Base-by-base conservation (phyloP, 345 rosid genomes). In the Nephelium lappaceum region DNA sequence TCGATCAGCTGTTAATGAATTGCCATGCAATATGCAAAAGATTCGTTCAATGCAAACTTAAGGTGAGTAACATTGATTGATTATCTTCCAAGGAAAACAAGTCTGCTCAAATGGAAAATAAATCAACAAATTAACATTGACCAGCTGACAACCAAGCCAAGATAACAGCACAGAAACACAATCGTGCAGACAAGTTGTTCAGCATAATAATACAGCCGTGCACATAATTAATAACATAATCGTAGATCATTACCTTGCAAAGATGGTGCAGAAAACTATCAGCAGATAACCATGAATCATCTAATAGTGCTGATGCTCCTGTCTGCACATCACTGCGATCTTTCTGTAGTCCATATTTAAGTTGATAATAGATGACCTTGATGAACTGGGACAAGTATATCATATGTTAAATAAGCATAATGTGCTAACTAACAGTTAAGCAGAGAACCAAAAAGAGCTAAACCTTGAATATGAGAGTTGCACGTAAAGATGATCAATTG, bases 181-280 rank as follows among this genome's bases (percentile, higher is more conserved):
- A 43, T 73, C 23, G 14, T 72, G 23, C 64, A 58, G 73, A 80
- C 62, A 72, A 72, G 61, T 70, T 21, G 9, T 24, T 23, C 66
- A 74, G 38, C 19, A 42, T 36, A 31, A 62, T 45, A 42, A 63
- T 42, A n/a, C 67, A 57, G 43, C 71, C 47, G 15, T 38, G 21
- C 62, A 58, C 67, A 67, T 58, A 69, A 41, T 27, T 27, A 27
- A 27, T 27, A 27, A 27, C 2, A 27, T 53, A 69, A 66, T 66
- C 21, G 27, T 21, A 58, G 19, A 39, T 49, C 38, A 77, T 61
- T 74, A 93, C 99, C 96, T 90, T 93, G 84, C 88, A 92, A 76
- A 95, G 96, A 62, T 62, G 88, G 67, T 92, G 88, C 74, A 93
- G 81, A 85, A 95, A 95, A 87, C 95, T 93, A 82, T 93, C 93